Base-by-base conservation (phyloP, 352 stramenopile species). In the Globisporangium abappressorium region DNA sequence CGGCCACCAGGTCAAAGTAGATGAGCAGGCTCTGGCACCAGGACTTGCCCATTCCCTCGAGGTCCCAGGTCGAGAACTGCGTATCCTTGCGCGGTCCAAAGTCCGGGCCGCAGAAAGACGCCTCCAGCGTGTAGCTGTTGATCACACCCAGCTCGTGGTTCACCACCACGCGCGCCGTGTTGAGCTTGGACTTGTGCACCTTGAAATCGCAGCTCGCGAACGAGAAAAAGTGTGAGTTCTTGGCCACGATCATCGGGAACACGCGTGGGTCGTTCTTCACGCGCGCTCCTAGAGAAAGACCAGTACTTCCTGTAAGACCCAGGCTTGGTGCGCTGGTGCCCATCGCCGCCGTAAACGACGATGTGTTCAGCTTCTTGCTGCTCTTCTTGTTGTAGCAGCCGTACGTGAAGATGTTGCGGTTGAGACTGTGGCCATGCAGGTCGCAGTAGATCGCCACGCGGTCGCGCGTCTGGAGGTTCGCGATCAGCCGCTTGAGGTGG, bases 81-180 rank as follows among this genome's bases (percentile, higher is more conserved):
- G 84, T 93, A 62, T 91, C 78, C 41, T 86, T 91, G 12, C 70
- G 68, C 0, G 70, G 54, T 0, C 88, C 88, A 74, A 93, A 92
- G 69, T 94, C 81, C 1, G 84, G 77, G 1, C 90, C 90, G 66
- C 90, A 96, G 70, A 98, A 98, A 33, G 91, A 97, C 2, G 90
- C 92, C 66, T 98, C 92, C 2, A 97, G 81, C 8, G 91, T 98
- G 76, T 93, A 98, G 70, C 77, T 92, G 73, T 93, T 91, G 57
- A 81, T 79, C 18, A 98, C 81, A 3, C 87, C 84, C 0, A 97
- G 73, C 57, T 97, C 92, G 55, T 94, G 81, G 72, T 92, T 80
- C 30, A 97, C 88, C 1, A 98, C 93, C 0, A 98, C 94, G 47
- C 94, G 82, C 11, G 89, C 93, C 1, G 93, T 98, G 14, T 85